Percentiles rank a stretch among this genome's conserved stretches.
phyloP scores from a whole-genome alignment of 139 green algal genomes.

The Monoraphidium neglectum region DNA sequence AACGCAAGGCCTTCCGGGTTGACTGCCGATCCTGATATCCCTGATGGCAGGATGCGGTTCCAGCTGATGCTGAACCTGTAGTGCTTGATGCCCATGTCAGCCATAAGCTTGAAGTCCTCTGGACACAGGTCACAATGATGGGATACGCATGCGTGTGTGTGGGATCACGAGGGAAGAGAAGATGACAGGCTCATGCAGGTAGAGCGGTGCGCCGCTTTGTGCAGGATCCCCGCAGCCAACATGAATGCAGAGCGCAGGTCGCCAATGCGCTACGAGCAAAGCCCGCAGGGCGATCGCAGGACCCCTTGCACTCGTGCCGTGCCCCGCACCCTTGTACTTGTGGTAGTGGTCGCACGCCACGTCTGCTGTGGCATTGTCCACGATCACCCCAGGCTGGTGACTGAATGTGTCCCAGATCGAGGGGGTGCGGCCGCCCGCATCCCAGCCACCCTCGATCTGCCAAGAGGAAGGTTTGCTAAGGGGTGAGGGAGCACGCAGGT shows the following conservation, averaged over 20 bases:
- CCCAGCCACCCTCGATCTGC: conserved; percentile 27
- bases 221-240: no score
- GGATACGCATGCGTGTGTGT: no score
- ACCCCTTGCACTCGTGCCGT: no score
- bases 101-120: conserved; percentile 50
- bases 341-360: conserved; percentile 51
- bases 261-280: no score
- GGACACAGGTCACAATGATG: no score
- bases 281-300: no score
- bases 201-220: no score
- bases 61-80: conserved; percentile 56
- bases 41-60: conserved; percentile 45
- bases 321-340: conserved; percentile 13
- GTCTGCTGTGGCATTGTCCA: conserved; percentile 36
- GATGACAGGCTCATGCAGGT: no score
- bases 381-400: conserved; percentile 19
- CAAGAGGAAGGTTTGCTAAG: no score
- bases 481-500: no score
- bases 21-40: conserved; percentile 1
- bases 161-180: no score
- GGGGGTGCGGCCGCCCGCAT: conserved; percentile 30
- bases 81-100: conserved; percentile 41
- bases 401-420: conserved; percentile 55
- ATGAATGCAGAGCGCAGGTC: no score
- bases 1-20: conserved; percentile 36